A percentile compares a stretch with the other conserved stretches of the same genome.
Evolutionary conservation across 2,329 filamentous ascomycete genomes (phyloP).

Genomic region (Purpureocillium takamizusanense): DNA sequence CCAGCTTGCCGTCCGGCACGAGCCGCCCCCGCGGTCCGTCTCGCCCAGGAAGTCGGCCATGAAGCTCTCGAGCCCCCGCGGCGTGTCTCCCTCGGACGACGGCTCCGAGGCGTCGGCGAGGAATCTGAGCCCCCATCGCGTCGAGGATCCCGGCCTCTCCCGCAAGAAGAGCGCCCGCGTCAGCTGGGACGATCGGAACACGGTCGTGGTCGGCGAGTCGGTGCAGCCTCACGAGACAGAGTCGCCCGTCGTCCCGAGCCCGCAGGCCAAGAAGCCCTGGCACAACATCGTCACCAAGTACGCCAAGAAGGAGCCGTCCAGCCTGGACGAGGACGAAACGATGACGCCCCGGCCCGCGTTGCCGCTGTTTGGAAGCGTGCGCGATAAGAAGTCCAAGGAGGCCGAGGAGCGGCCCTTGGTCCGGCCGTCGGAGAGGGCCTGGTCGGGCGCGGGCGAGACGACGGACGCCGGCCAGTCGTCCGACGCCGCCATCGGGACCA

Average conservation of each 20-base stretch:
- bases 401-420: constrained; percentile 49
- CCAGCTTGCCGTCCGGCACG: constrained; percentile 50
- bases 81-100: constrained; percentile 40
- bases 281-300: constrained; percentile 36
- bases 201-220: constrained; percentile 42
- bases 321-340: constrained; percentile 52
- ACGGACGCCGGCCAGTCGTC: constrained; percentile 39
- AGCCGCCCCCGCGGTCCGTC: constrained; percentile 60
- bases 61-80: constrained; percentile 50
- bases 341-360: constrained; percentile 69
- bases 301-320: constrained; percentile 39
- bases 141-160: constrained; percentile 26
- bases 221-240: constrained; percentile 26
- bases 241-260: constrained; percentile 25
- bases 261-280: constrained; percentile 38
- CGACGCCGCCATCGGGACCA: constrained; percentile 48
- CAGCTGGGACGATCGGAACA: constrained; percentile 68
- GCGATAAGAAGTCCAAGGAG: constrained; percentile 49
- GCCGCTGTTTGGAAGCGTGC: constrained; percentile 67
- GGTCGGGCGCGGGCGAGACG: constrained; percentile 8
- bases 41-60: constrained; percentile 72
- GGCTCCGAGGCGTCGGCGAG: constrained; percentile 33
- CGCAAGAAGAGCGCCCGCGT: constrained; percentile 62
- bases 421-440: constrained; percentile 34
- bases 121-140: constrained; percentile 12